These are phyloP conservation scores for Striga asiatica DNA, from an alignment of 257 asterid genomes.

Conservation along the genomic window DNA sequence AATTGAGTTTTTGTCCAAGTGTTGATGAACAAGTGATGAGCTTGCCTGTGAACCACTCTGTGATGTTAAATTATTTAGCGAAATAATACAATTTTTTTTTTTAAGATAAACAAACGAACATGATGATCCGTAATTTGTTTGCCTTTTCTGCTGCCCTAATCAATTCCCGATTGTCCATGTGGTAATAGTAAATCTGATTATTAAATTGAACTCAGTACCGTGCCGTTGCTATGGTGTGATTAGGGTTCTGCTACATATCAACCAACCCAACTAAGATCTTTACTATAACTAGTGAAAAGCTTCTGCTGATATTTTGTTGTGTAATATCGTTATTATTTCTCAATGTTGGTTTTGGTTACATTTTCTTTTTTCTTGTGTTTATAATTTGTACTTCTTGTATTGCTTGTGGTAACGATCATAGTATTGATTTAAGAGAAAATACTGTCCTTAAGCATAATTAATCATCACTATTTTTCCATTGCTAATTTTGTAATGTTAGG, in stretches of 20 bases:
- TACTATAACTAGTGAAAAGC: not conserved
- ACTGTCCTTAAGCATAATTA: slow-evolving; percentile 5
- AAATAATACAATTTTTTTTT: too few relatives aligned
- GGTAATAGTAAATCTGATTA: not conserved
- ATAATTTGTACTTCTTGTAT: slow-evolving; percentile 1
- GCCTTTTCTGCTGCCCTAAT: too few relatives aligned
- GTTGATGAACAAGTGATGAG: too few relatives aligned
- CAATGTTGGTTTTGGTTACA: not conserved
- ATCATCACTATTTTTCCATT: slow-evolving; percentile 8
- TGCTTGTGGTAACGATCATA: slow-evolving; percentile 8
- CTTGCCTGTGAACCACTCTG: too few relatives aligned
- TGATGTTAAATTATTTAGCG: too few relatives aligned
- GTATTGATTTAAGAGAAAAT: slow-evolving; percentile 4
- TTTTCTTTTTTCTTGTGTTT: not conserved
- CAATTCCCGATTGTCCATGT: not conserved
- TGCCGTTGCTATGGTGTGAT: slow-evolving; percentile 8
- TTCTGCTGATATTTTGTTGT: not conserved
- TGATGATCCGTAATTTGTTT: too few relatives aligned
- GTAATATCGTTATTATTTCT: not conserved
- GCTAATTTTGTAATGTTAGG: slow-evolving; percentile 33
- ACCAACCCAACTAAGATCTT: not conserved
- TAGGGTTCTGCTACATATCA: not conserved
- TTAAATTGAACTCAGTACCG: slow-evolving; percentile 2
- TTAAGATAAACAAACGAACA: too few relatives aligned
- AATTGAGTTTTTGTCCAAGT: too few relatives aligned